Percentiles rank a stretch among this genome's conserved stretches.
Conservation (phyloP, 345 rosid species). For the Rhizophora apiculata region DNA sequence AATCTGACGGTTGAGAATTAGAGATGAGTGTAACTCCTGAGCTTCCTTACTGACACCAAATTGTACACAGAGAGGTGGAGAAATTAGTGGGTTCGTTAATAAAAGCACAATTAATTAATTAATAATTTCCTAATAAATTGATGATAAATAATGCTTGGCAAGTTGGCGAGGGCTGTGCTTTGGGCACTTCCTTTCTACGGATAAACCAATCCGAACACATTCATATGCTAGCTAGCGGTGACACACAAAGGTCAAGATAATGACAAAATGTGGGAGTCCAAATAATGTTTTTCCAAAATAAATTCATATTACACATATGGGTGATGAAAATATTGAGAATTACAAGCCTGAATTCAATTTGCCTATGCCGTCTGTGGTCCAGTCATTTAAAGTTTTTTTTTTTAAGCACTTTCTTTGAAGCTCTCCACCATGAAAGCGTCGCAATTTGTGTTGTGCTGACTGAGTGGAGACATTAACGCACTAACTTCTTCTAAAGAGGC, state of each 20-base stretch:
- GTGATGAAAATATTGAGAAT: constrained; percentile 16
- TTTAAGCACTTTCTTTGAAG: too few species aligned
- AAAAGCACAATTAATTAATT: constrained; percentile 24
- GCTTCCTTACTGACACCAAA: constrained; percentile 43
- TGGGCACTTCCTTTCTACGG: not conserved
- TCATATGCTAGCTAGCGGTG: not conserved
- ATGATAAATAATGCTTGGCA: constrained; percentile 9
- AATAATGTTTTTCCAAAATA: constrained; percentile 7
- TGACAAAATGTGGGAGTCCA: not conserved
- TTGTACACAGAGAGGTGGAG: constrained; percentile 27
- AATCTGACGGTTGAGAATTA: constrained; percentile 41
- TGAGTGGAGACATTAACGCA: too few species aligned
- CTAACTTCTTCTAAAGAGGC: too few species aligned
- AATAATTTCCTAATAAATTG: constrained; percentile 7
- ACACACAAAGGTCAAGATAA: too few species aligned
- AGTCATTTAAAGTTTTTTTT: too few species aligned
- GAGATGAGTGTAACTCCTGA: constrained; percentile 49
- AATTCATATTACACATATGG: constrained; percentile 8
- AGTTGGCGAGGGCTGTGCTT: not conserved
- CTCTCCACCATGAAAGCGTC: too few species aligned
- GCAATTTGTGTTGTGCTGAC: too few species aligned
- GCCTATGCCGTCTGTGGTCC: not conserved
- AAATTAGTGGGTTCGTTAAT: constrained; percentile 44
- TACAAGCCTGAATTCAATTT: constrained; percentile 17
- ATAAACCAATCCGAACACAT: not conserved